Conservation (phyloP, 2,329 filamentous ascomycete genomes). For the Sporothrix pallida region DNA sequence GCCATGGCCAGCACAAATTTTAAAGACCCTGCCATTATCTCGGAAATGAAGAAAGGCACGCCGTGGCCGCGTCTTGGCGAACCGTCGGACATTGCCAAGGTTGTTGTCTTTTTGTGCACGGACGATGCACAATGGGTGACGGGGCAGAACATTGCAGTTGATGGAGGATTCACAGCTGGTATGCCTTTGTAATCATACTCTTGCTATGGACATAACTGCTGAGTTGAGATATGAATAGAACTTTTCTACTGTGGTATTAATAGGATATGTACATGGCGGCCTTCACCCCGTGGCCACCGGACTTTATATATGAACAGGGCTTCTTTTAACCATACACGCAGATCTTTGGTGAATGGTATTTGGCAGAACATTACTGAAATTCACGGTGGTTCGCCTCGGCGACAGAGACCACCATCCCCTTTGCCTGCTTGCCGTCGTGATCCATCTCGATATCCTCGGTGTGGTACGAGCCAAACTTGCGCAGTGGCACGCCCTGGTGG, state of each 20-base stretch:
- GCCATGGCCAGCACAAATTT: slow-evolving; percentile 3
- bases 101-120: background rate
- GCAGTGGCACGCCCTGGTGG: slow-evolving; percentile 14
- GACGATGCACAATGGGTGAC: background rate
- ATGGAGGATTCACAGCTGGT: background rate
- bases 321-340: background rate
- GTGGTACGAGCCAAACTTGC: slow-evolving; percentile 21
- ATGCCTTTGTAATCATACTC: background rate
- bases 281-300: no score
- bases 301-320: no score
- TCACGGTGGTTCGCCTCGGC: background rate
- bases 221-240: no score
- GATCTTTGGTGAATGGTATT: no score
- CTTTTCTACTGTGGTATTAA: no score
- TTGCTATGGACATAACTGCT: no score
- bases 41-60: background rate
- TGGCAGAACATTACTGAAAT: background rate
- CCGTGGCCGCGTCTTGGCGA: background rate
- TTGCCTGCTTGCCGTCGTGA: background rate
- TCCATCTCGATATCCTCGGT: slow-evolving; percentile 9
- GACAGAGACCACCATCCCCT: background rate
- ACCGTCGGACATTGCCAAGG: background rate
- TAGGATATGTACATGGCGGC: no score
- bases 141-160: background rate
- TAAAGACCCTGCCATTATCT: background rate